A percentile compares a stretch with the other conserved stretches of the same genome.
phyloP scores from a whole-genome alignment of 139 green algal genomes.

The Micractinium conductrix region DNA sequence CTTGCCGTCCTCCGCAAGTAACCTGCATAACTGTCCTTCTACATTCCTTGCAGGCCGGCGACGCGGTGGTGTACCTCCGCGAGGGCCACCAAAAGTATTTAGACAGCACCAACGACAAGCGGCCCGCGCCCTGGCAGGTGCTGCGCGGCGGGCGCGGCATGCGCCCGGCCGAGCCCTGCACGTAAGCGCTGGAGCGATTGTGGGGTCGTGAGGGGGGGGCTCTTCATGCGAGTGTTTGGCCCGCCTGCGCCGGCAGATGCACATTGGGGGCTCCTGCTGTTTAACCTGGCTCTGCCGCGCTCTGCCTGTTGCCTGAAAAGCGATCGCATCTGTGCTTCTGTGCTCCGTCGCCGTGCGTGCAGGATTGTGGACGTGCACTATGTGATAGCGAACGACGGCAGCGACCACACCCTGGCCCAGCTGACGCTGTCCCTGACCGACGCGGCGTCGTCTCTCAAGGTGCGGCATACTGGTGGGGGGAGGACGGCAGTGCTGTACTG shows the following conservation, averaged over 20 bases:
- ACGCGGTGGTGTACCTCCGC: constrained; percentile 75
- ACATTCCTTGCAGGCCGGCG: constrained; percentile 52
- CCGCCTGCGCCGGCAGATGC: background rate
- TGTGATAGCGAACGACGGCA: constrained; percentile 50
- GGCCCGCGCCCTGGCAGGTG: constrained; percentile 48
- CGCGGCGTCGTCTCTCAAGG: constrained; percentile 30
- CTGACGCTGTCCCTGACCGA: constrained; percentile 31
- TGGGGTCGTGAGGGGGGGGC: no score
- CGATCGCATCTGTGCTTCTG: no score
- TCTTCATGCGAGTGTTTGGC: background rate
- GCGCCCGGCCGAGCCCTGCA: constrained; percentile 61
- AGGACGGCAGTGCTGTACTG: no score
- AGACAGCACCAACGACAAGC: constrained; percentile 48
- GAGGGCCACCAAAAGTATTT: constrained; percentile 57
- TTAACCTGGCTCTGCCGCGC: background rate
- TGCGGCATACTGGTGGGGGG: background rate
- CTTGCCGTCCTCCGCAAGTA: background rate
- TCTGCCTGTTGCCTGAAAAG: no score
- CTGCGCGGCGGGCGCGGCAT: constrained; percentile 29
- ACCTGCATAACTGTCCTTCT: no score
- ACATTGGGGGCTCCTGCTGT: background rate
- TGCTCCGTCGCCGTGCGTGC: no score
- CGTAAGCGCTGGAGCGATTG: background rate
- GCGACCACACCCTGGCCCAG: constrained; percentile 27
- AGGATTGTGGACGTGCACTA: constrained; percentile 52